A percentile compares a stretch with the other conserved stretches of the same genome.
Evolutionary conservation across 1,284 basidiomycete genomes (phyloP).

Genomic region (Coniophora puteana): DNA sequence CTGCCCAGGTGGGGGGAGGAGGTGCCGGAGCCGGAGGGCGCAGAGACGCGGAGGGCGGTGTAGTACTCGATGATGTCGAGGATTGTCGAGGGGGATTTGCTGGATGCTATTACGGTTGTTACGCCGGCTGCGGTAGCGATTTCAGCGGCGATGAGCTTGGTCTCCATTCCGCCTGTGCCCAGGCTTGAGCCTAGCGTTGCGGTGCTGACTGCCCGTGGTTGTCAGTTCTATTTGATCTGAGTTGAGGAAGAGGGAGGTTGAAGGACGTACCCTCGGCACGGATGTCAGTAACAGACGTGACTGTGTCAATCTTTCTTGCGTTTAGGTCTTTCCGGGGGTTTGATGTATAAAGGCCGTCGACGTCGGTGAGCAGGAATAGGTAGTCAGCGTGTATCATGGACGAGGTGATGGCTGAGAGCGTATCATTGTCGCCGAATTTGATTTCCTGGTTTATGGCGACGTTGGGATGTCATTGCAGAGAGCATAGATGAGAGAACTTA

Average conservation of each 20-base stretch:
- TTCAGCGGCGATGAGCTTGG: constrained; percentile 97
- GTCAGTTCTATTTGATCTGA: constrained; percentile 1
- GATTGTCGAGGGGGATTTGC: constrained; percentile 77
- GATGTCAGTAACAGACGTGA: constrained; percentile 81
- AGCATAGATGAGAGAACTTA: constrained; percentile 38
- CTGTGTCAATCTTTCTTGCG: constrained; percentile 79
- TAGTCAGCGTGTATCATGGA: constrained; percentile 98
- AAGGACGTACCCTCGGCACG: constrained; percentile 67
- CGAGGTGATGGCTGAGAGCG: constrained; percentile 93
- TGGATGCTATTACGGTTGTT: constrained; percentile 89
- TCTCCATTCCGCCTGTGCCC: constrained; percentile 99
- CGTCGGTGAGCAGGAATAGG: constrained; percentile 94
- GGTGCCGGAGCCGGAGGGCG: constrained; percentile 33
- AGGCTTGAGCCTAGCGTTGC: constrained; percentile 89
- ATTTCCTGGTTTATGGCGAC: constrained; percentile 81
- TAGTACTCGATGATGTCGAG: constrained; percentile 82
- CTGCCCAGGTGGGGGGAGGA: constrained; percentile 32
- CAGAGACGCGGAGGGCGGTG: constrained; percentile 35
- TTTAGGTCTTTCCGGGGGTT: constrained; percentile 90
- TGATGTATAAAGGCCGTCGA: constrained; percentile 93
- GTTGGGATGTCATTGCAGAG: too few relatives aligned
- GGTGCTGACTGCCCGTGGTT: constrained; percentile 68
- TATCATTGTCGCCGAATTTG: constrained; percentile 99
- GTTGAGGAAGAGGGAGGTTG: neutral
- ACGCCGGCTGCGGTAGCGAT: constrained; percentile 95